Evolutionary conservation across 495 filamentous ascomycete species (phyloP).

Genomic region (Hypomontagnella monticulosa): DNA sequence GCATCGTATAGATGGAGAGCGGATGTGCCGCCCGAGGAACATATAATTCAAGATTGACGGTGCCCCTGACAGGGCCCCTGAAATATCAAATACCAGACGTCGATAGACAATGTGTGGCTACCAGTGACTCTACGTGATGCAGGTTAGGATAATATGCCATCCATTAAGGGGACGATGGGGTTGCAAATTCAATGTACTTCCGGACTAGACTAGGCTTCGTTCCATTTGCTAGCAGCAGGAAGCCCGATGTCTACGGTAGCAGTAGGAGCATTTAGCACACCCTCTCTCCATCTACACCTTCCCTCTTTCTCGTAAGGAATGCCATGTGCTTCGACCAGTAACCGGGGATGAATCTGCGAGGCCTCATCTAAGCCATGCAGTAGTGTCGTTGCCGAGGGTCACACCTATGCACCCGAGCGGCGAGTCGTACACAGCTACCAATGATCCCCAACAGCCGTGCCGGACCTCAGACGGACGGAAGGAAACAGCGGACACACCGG

Average conservation of each 20-base stretch:
- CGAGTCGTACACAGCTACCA: too few species aligned
- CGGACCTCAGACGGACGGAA: too few species aligned
- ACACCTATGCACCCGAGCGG: not conserved
- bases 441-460: too few species aligned
- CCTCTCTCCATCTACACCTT: not conserved
- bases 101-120: not conserved
- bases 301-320: slow-evolving; percentile 1
- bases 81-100: not conserved
- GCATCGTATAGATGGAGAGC: slow-evolving; percentile 50
- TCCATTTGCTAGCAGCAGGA: not conserved
- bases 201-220: not conserved
- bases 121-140: not conserved
- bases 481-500: too few species aligned
- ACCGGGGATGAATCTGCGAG: not conserved
- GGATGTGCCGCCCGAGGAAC: slow-evolving; percentile 45
- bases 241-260: not conserved
- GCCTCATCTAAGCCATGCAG: slow-evolving; percentile 10
- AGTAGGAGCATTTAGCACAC: slow-evolving; percentile 7
- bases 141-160: not conserved
- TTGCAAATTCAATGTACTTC: slow-evolving; percentile 5
- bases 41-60: slow-evolving; percentile 43
- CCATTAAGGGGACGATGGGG: not conserved
- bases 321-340: not conserved
- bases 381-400: not conserved
- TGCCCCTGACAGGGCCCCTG: not conserved